These are phyloP conservation scores for Pythium angustatum DNA, from an alignment of 352 stramenopile genomes.

Conservation along the genomic window DNA sequence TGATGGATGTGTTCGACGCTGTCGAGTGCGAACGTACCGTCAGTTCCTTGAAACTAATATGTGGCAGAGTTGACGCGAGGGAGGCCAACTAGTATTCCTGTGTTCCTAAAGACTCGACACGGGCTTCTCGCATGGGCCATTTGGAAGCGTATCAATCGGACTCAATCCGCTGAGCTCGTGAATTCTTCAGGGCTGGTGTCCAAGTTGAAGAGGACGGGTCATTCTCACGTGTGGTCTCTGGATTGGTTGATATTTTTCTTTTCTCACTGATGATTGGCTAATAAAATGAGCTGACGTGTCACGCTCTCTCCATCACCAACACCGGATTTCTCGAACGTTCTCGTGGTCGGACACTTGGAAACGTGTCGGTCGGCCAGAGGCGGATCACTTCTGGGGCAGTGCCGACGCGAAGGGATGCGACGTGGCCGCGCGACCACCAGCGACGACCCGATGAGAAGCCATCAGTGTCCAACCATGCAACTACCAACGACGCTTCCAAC, in stretches of 20 bases:
- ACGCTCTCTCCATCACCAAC: constrained; percentile 14
- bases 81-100: too few species aligned
- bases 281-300: constrained; percentile 17
- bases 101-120: too few species aligned
- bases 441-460: constrained; percentile 1
- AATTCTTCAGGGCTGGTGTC: too few species aligned
- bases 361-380: constrained; percentile 24
- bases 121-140: too few species aligned
- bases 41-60: too few species aligned
- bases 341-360: constrained; percentile 24
- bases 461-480: neutral
- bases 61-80: too few species aligned
- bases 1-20: too few species aligned
- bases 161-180: too few species aligned
- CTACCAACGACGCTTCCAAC: neutral
- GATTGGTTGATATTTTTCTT: constrained; percentile 10
- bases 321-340: constrained; percentile 31
- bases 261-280: constrained; percentile 12
- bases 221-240: constrained; percentile 7
- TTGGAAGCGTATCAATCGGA: too few species aligned
- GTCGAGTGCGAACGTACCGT: too few species aligned
- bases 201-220: constrained; percentile 15
- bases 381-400: neutral
- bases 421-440: neutral
- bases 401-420: constrained; percentile 12